Evolutionary conservation across 208 protist species (phyloP), one percentile per base, ranked within the genome.

Genomic region (Lotmaria passim): DNA sequence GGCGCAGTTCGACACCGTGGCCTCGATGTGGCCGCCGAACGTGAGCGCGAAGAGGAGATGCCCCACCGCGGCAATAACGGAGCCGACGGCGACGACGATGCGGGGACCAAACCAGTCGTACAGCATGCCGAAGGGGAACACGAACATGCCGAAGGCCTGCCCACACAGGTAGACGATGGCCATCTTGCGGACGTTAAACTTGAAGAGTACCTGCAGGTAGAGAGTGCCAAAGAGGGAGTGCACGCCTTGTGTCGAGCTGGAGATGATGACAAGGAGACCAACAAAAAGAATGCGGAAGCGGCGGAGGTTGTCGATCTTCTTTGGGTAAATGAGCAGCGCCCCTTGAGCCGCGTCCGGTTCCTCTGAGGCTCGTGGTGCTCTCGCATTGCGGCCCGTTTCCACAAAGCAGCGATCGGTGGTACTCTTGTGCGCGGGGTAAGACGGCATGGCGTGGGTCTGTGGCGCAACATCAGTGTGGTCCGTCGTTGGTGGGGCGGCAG

Each of bases 61-160:
- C n/a, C 78, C 80, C 17, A 86, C 33, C n/a, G 59, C 38, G 19
- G 63, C 57, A 26, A 85, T 71, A 39, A 68, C 26, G n/a, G 70
- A 61, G 57, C 39, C 52, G 38, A 60, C 26, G 14, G 70, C 59
- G 30, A 70, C 50, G 38, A 51, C 44, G 36, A 76, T 19, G 14
- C 79, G 79, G 3, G 73, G 79, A 7, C 65, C 79, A 34, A 72
- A 78, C 36, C 48, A 75, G 67, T 85, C 79, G 71, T 81, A 81
- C 28, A 85, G 70, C 34, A 63, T 44, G 26, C 79, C 79, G 44
- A 81, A 70, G 31, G 65, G 67, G 11, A 66, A 53, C 28, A 65
- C 51, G 43, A 73, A 65, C 44, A 81, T 51, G 38, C 74, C 75
- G 24, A 55, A 55, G 15, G 65, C 33, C 17, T 64, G 44, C 36